phyloP scores from a whole-genome alignment of 306 rosid genomes.

The Cucurbita moschata region DNA sequence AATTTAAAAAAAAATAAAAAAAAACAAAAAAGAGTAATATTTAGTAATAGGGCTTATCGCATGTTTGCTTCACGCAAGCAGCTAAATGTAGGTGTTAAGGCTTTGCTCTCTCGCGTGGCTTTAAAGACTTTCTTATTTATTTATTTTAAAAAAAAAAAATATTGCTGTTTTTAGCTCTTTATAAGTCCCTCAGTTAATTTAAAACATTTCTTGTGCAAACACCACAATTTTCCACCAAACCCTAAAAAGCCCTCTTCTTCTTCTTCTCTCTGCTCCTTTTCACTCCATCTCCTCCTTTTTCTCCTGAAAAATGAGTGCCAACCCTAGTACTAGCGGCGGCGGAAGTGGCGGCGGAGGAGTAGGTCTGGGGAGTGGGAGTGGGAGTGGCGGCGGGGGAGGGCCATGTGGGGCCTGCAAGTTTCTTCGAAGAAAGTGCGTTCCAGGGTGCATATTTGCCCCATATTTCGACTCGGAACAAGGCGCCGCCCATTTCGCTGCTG shows the following conservation, averaged over 20 bases:
- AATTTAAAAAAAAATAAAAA: neutral
- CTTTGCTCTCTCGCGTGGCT: conserved; percentile 86
- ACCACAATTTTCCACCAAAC: conserved; percentile 31
- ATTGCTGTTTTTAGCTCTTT: neutral
- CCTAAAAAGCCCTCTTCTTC: conserved; percentile 15
- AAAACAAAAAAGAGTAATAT: neutral
- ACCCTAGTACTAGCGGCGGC: conserved; percentile 25
- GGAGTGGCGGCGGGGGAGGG: conserved; percentile 25
- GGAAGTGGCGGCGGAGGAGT: neutral
- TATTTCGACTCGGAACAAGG: conserved; percentile 94
- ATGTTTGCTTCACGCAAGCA: conserved; percentile 98
- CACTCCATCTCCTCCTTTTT: neutral
- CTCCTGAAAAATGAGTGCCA: conserved; percentile 33
- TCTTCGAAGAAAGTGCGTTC: conserved; percentile 62
- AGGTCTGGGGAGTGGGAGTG: neutral
- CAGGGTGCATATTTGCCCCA: conserved; percentile 78
- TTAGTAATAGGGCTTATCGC: conserved; percentile 35
- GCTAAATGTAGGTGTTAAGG: conserved; percentile 52
- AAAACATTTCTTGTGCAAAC: conserved; percentile 3
- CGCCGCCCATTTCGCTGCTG: conserved; percentile 75
- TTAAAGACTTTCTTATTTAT: conserved; percentile 40
- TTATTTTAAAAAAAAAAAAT: neutral
- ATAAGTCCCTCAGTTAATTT: neutral
- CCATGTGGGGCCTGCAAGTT: conserved; percentile 98
- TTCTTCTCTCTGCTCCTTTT: neutral